Conservation (phyloP, 176 grass and related monocot species). For the Triticum aestivum region DNA sequence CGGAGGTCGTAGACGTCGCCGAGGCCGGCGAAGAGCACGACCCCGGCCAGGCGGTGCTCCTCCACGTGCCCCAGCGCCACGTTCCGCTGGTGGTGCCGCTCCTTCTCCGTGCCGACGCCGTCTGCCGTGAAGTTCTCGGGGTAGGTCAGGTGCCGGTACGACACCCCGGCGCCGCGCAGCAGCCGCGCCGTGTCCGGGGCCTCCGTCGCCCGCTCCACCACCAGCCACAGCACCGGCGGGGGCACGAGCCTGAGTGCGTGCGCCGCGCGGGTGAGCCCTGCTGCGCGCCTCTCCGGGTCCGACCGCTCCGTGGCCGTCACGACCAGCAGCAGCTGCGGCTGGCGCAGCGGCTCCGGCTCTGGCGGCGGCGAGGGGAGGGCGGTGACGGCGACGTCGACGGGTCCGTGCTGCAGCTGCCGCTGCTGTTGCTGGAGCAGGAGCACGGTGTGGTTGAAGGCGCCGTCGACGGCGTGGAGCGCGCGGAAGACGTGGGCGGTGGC, state of each 20-base stretch:
- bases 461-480: constrained; percentile 24
- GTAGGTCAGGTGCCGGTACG: constrained; percentile 77
- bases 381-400: too few species aligned
- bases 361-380: too few species aligned
- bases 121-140: constrained; percentile 57
- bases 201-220: constrained; percentile 56
- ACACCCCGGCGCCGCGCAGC: constrained; percentile 56
- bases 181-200: constrained; percentile 49
- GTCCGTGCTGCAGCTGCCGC: background rate
- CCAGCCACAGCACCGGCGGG: constrained; percentile 84
- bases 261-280: constrained; percentile 62
- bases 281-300: constrained; percentile 33
- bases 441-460: background rate
- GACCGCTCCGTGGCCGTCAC: constrained; percentile 56
- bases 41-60: constrained; percentile 62
- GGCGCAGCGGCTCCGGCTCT: background rate
- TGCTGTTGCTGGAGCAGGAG: background rate
- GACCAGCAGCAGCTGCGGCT: constrained; percentile 40
- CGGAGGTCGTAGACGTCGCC: constrained; percentile 59
- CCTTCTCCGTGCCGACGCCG: background rate
- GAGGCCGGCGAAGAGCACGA: constrained; percentile 66
- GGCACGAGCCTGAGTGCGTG: constrained; percentile 62
- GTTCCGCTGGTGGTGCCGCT: constrained; percentile 69
- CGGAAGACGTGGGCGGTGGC: constrained; percentile 15
- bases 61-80: constrained; percentile 69